A percentile compares a stretch with the other conserved stretches of the same genome.
These are phyloP conservation scores for Macadamia integrifolia DNA, from an alignment of 164 flowering plant genomes.

Conservation along the genomic window DNA sequence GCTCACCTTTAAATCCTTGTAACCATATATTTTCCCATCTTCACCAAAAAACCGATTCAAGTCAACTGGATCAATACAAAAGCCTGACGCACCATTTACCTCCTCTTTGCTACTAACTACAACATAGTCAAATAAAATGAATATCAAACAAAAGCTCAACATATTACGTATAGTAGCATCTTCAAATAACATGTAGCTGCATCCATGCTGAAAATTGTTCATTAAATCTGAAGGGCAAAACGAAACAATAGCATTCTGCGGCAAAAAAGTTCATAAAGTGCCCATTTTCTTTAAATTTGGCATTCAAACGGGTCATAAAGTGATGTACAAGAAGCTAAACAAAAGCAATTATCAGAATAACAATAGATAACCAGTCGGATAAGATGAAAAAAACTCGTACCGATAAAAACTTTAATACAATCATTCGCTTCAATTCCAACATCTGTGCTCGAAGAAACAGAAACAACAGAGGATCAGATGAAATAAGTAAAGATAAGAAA, in stretches of 20 bases:
- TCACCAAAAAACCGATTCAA: conserved; percentile 70
- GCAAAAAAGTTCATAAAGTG: neutral
- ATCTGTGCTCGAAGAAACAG: conserved; percentile 37
- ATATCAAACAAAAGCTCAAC: neutral
- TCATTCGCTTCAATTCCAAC: conserved; percentile 75
- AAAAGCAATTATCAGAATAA: neutral
- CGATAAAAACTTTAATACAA: conserved; percentile 70
- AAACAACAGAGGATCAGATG: neutral
- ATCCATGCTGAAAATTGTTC: too few species aligned
- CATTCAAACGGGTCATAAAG: neutral
- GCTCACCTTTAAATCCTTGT: conserved; percentile 70
- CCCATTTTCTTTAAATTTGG: neutral
- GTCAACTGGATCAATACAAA: conserved; percentile 57
- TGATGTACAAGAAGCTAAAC: neutral
- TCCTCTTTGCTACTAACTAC: conserved; percentile 69
- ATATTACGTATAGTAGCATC: too few species aligned
- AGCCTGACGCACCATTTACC: conserved; percentile 45
- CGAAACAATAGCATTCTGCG: neutral
- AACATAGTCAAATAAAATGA: conserved; percentile 8
- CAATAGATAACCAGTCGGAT: neutral
- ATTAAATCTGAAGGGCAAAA: neutral
- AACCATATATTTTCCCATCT: conserved; percentile 88
- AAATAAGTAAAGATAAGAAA: neutral
- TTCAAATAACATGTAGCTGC: neutral
- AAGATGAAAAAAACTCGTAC: conserved; percentile 25